These are phyloP conservation scores for Patellifolia procumbens DNA, from an alignment of 179 eudicot genomes.

Conservation along the genomic window DNA sequence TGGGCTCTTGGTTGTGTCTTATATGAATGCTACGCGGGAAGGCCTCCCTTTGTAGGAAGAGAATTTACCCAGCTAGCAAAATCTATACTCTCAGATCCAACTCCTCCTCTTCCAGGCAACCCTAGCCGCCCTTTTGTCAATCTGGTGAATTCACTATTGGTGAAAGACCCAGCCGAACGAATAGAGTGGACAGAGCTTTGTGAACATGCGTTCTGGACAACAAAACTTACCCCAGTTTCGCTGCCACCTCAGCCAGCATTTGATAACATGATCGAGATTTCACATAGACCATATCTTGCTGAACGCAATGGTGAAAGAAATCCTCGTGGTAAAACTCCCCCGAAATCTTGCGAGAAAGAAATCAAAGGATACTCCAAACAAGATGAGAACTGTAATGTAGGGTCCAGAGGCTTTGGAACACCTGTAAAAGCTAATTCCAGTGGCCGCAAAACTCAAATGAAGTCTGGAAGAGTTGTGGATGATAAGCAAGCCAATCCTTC, in stretches of 20 bases:
- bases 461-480: slow-evolving; percentile 49
- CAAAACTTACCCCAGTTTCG: slow-evolving; percentile 44
- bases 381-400: slow-evolving; percentile 56
- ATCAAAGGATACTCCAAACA: slow-evolving; percentile 51
- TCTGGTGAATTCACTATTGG: slow-evolving; percentile 76
- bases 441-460: slow-evolving; percentile 64
- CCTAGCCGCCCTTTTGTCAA: slow-evolving; percentile 81
- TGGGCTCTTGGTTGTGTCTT: slow-evolving; percentile 99
- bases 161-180: slow-evolving; percentile 95
- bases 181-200: slow-evolving; percentile 89
- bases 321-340: slow-evolving; percentile 59
- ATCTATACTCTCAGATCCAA: slow-evolving; percentile 84
- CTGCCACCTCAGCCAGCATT: slow-evolving; percentile 91
- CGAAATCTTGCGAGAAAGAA: slow-evolving; percentile 56
- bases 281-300: slow-evolving; percentile 52
- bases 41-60: slow-evolving; percentile 85
- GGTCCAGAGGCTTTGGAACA: slow-evolving; percentile 53
- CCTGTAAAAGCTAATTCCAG: slow-evolving; percentile 60
- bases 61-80: slow-evolving; percentile 80
- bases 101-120: slow-evolving; percentile 80
- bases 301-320: slow-evolving; percentile 68
- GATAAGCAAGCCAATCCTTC: slow-evolving; percentile 59
- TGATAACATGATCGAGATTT: slow-evolving; percentile 64
- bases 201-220: slow-evolving; percentile 82
- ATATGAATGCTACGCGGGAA: slow-evolving; percentile 85